Evolutionary conservation across 2,329 filamentous ascomycete species (phyloP), one percentile per base, ranked within the genome.

Genomic region (Thelonectria olida): DNA sequence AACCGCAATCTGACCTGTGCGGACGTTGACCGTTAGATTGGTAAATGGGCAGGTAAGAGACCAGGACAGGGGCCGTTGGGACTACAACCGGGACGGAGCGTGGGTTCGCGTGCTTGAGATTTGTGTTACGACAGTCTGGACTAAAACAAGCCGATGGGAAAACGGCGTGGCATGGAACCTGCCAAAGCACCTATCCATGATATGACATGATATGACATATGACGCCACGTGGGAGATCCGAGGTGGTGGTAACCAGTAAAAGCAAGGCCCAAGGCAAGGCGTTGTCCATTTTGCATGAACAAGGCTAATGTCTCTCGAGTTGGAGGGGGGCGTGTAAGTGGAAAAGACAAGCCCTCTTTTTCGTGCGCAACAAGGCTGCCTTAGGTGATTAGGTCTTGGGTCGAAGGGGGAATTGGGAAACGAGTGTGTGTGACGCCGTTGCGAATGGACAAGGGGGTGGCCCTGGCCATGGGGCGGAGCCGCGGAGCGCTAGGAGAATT

Each of bases 401-500:
- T 12, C 48, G 54, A 59, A 42, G 47, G 25, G 13, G 34, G 36
- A 25, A 38, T 48, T 36, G n/a, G 57, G 50, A 63, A 58, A 59
- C 52, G 50, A 55, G 63, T 66, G 68, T 66, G 67, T 71, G 68
- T 71, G 65, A 71, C 59, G 64, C 67, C 55, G 68, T 68, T 68
- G 49, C 44, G 51, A 25, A 60, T 59, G 54, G 57, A 66, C 68
- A 70, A 70, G 68, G 68, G 68, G 63, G 58, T 59, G 39, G 44
- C 62, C 27, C 68, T 52, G 61, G 58, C 50, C 51, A 8, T 38
- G 44, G 31, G 36, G 61, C 49, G 54, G 54, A 57, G 48, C 49
- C 53, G 58, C 54, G 54, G 50, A 54, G 60, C 68, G 68, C 68
- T 71, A 71, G 68, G 68, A 71, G 68, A 71, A 67, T 71, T 71